Evolutionary conservation across 768 basidiomycete genomes (phyloP).

Genomic region (Trametes maxima): DNA sequence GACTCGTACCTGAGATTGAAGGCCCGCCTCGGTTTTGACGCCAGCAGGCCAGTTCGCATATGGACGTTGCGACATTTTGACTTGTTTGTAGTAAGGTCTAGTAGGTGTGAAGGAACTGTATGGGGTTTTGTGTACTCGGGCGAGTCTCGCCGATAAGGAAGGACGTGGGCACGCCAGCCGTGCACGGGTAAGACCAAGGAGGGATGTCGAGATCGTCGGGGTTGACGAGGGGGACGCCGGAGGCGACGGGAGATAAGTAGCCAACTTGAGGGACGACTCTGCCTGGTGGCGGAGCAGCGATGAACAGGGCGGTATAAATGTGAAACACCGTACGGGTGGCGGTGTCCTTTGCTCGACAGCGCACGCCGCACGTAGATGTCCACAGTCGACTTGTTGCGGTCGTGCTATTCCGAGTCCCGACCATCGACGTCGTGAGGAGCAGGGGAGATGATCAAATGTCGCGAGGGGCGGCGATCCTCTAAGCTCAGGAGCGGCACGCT

Average conservation of each 20-base stretch:
- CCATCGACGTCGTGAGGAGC: conserved; percentile 5
- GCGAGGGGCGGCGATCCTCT: conserved; percentile 36
- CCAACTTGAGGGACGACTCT: conserved; percentile 27
- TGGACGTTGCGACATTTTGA: conserved; percentile 23
- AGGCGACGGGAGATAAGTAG: conserved; percentile 51
- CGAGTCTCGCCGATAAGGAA: conserved; percentile 3
- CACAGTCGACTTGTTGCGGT: conserved; percentile 5
- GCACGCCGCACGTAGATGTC: conserved; percentile 11
- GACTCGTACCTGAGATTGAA: conserved; percentile 13
- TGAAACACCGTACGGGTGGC: conserved; percentile 29
- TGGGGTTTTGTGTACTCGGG: conserved; percentile 8
- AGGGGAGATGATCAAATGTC: conserved; percentile 37
- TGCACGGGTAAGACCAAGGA: conserved; percentile 5
- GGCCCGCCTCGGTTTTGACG: conserved; percentile 15
- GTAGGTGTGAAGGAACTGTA: not conserved
- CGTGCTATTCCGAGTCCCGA: not conserved
- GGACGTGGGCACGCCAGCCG: conserved; percentile 14
- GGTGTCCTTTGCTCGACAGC: conserved; percentile 20
- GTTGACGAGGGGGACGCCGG: conserved; percentile 32
- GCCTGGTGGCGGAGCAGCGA: conserved; percentile 27
- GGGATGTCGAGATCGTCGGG: conserved; percentile 20
- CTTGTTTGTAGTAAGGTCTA: conserved; percentile 1
- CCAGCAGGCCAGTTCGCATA: conserved; percentile 24
- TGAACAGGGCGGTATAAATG: conserved; percentile 39
- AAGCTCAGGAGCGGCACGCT: conserved; percentile 11